Percentiles rank a stretch among this genome's conserved stretches.
Conservation (phyloP, 192 early-diverging fungal species). For the Umbelopsis isabellina region DNA sequence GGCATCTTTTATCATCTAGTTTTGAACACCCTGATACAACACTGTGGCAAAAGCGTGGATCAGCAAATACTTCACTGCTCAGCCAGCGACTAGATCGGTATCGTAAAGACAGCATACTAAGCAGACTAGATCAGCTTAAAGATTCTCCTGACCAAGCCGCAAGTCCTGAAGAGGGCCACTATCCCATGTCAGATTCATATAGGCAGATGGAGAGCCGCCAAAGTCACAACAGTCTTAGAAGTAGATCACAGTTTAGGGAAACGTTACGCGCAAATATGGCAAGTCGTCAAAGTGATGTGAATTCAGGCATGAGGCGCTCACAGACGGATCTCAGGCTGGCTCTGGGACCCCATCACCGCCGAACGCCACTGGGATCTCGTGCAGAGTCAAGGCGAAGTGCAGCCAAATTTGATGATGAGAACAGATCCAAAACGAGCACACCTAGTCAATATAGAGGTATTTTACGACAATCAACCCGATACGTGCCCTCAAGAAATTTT, state of each 20-base stretch:
- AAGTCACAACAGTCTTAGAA: too few relatives aligned
- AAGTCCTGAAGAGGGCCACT: too few relatives aligned
- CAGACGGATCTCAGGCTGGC: not conserved
- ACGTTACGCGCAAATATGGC: not conserved
- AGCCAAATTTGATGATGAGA: not conserved
- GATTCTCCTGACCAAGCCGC: not conserved
- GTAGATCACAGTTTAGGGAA: not conserved
- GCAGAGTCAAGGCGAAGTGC: not conserved
- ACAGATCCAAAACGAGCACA: not conserved
- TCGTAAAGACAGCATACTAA: not conserved
- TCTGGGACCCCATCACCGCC: not conserved
- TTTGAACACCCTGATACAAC: constrained; percentile 14
- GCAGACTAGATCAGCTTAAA: not conserved
- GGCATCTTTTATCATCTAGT: not conserved
- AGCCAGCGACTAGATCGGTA: constrained; percentile 14
- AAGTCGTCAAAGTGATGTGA: constrained; percentile 6
- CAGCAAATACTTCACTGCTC: constrained; percentile 10
- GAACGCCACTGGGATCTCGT: too few relatives aligned
- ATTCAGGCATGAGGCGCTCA: not conserved
- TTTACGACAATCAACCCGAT: not conserved
- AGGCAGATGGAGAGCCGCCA: too few relatives aligned
- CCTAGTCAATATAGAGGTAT: too few relatives aligned
- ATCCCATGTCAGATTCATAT: too few relatives aligned
- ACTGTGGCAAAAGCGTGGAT: not conserved
- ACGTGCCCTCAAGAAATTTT: not conserved